phyloP scores from a whole-genome alignment of 768 basidiomycete genomes.

The Nidularia pulvinata region DNA sequence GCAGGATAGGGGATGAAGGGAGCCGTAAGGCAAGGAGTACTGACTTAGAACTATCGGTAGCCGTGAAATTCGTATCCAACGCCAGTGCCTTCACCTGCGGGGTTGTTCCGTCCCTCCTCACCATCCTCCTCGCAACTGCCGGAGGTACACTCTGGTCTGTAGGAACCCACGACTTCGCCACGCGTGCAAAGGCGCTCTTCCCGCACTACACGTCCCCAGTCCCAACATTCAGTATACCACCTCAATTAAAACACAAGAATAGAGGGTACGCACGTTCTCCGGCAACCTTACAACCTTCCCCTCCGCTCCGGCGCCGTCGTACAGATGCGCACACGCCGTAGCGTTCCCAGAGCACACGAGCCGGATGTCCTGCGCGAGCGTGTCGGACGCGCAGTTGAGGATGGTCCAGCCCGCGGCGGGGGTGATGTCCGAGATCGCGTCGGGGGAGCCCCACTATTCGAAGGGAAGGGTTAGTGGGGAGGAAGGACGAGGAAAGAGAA shows the following conservation, averaged over 20 bases:
- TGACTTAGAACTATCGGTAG: slow-evolving; percentile 21
- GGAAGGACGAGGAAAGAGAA: not conserved
- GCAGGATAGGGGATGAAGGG: not conserved
- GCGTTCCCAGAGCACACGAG: slow-evolving; percentile 38
- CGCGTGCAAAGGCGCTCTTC: slow-evolving; percentile 35
- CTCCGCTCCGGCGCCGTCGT: slow-evolving; percentile 31
- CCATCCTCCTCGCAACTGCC: slow-evolving; percentile 18
- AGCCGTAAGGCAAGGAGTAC: not conserved
- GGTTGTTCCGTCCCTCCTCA: slow-evolving; percentile 26
- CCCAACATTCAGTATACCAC: no score
- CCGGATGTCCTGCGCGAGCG: slow-evolving; percentile 42
- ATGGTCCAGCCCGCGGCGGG: slow-evolving; percentile 55
- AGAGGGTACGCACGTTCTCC: slow-evolving; percentile 35
- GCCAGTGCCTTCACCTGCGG: slow-evolving; percentile 36
- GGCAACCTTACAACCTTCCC: slow-evolving; percentile 55
- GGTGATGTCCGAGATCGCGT: slow-evolving; percentile 40
- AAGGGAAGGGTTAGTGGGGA: not conserved
- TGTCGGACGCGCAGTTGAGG: slow-evolving; percentile 38
- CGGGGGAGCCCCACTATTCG: slow-evolving; percentile 32
- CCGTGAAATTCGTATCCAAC: slow-evolving; percentile 36
- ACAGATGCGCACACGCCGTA: slow-evolving; percentile 36
- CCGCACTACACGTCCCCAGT: slow-evolving; percentile 43
- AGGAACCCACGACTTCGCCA: slow-evolving; percentile 37
- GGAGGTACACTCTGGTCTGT: slow-evolving; percentile 41
- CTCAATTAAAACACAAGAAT: no score